Percentiles rank a stretch among this genome's conserved stretches.
Conservation (phyloP, 768 basidiomycete genomes). For the Calocybe gangraenosa region DNA sequence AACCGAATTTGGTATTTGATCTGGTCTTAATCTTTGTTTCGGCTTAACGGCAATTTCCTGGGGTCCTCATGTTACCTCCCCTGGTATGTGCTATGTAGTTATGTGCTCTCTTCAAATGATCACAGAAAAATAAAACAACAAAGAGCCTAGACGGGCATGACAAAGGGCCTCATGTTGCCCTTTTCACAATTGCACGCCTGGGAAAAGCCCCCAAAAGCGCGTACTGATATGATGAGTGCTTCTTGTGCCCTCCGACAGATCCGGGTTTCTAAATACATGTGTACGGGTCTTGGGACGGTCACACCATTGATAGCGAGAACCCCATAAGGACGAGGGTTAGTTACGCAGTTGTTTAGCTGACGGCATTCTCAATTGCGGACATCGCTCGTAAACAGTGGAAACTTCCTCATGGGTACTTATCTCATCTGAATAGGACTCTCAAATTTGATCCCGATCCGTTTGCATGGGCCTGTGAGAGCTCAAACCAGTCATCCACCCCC, state of each 20-base stretch:
- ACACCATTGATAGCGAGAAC: slow-evolving; percentile 14
- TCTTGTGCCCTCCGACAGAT: slow-evolving; percentile 18
- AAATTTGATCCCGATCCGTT: slow-evolving; percentile 21
- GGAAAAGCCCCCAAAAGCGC: background rate
- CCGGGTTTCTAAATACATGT: slow-evolving; percentile 14
- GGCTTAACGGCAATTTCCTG: slow-evolving; percentile 11
- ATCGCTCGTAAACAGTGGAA: slow-evolving; percentile 19
- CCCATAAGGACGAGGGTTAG: slow-evolving; percentile 14
- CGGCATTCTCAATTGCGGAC: slow-evolving; percentile 21
- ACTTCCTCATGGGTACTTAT: slow-evolving; percentile 19
- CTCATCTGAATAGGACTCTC: slow-evolving; percentile 18
- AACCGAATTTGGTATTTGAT: slow-evolving; percentile 12
- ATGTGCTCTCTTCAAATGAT: too few relatives aligned
- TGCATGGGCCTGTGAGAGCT: slow-evolving; percentile 15
- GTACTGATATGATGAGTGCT: slow-evolving; percentile 7
- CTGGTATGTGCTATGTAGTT: too few relatives aligned
- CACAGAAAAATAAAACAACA: background rate
- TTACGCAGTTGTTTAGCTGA: slow-evolving; percentile 18
- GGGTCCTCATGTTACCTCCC: background rate
- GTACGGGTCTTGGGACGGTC: slow-evolving; percentile 4
- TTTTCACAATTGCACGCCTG: background rate
- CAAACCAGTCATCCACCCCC: slow-evolving; percentile 22
- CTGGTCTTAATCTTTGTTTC: slow-evolving; percentile 7
- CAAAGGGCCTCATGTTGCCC: too few relatives aligned
- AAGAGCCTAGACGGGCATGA: background rate